phyloP scores from a whole-genome alignment of 768 basidiomycete genomes.

The Pleurotus eryngii region DNA sequence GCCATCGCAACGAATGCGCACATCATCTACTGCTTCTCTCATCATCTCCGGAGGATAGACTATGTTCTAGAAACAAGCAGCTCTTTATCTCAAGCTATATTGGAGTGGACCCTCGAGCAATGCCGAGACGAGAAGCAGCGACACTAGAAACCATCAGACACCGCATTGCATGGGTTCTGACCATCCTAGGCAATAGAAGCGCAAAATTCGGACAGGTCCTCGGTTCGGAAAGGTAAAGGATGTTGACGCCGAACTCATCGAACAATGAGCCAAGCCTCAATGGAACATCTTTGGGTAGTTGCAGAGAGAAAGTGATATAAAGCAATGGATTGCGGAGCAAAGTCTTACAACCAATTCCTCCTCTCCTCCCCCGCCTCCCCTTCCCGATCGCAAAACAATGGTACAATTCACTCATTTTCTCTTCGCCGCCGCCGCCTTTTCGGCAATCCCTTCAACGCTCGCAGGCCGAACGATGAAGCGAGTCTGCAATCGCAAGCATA shows the following conservation, averaged over 20 bases:
- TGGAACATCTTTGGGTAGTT: neutral
- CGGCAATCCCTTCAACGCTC: neutral
- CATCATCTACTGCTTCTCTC: no score
- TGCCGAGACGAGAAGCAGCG: no score
- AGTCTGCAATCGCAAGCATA: neutral
- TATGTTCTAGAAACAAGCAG: no score
- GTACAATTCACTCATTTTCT: neutral
- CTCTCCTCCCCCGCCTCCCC: neutral
- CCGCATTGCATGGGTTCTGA: neutral
- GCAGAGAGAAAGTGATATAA: neutral
- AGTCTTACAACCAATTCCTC: neutral
- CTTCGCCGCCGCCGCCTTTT: neutral
- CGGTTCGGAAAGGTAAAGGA: neutral
- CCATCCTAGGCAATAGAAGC: neutral
- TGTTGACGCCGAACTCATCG: neutral
- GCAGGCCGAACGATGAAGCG: neutral
- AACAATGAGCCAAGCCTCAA: neutral
- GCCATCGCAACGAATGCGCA: no score
- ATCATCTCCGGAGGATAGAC: no score
- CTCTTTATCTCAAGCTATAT: no score
- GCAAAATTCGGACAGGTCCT: neutral
- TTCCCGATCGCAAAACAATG: neutral
- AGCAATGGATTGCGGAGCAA: neutral
- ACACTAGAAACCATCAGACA: neutral
- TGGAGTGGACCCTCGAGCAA: no score